Evolutionary conservation across 1,139 yeast genomes (phyloP), one percentile per base, ranked within the genome.

Genomic region (Scheffersomyces illinoinensis): DNA sequence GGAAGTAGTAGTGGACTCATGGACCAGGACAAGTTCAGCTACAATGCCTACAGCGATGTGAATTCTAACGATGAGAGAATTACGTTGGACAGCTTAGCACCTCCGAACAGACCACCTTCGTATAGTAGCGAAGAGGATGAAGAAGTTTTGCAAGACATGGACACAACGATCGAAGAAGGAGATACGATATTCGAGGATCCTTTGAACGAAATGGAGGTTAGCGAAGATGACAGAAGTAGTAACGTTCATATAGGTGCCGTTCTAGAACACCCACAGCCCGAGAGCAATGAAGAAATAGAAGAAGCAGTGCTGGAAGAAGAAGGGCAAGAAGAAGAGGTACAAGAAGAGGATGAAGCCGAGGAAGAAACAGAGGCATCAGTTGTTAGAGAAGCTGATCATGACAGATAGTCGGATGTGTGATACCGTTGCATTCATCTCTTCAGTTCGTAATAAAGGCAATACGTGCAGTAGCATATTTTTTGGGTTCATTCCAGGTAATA

Each of bases 51-150:
- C 65, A 66, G 73, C 53, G 81, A 78, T 24, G 70, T 67, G 33
- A 67, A 70, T 56, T 73, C 78, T 0, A 65, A 61, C 20, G 82
- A 75, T 56, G 85, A 81, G 59, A 64, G 82, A 57, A 81, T 81
- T 19, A 78, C 83, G 1, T 68, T 81, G 66, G 70, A 74, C 56
- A 79, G 80, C 61, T 67, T 81, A 53, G 58, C 64, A 21, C 73
- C 71, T 2, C 79, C 82, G 17, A 59, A 66, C 43, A 60, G 63
- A 17, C 84, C 84, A 1, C 84, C 84, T 3, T 71, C 78, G 2
- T 80, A 79, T 43, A 61, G 64, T 39, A 71, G 66, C 8, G 64
- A 61, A 17, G 65, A 58, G 12, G 59, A 49, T 5, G 65, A 56
- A 24, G 59, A 55, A 21, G 62, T 39, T 46, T 47, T 39, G 49